Evolutionary conservation across 441 rosid genomes (phyloP).

Genomic region (Adansonia gregorii): DNA sequence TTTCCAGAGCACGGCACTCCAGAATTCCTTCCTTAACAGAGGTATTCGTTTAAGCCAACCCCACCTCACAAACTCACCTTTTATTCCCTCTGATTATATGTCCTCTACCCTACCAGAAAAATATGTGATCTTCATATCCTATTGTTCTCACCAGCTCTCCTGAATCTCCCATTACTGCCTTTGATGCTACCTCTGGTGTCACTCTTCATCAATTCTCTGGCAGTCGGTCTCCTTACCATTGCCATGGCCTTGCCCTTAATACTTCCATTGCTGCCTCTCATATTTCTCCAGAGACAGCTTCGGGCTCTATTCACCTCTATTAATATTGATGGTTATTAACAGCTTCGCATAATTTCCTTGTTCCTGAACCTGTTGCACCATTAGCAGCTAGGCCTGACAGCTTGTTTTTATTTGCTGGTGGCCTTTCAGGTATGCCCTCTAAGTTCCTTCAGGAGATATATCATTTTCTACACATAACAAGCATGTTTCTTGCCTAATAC

Average conservation of each 20-base stretch:
- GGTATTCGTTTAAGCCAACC: not conserved
- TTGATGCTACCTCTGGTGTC: constrained; percentile 41
- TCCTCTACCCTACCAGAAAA: constrained; percentile 12
- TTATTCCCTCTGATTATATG: constrained; percentile 10
- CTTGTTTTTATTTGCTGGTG: constrained; percentile 46
- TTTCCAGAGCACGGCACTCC: constrained; percentile 28
- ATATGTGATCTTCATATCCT: constrained; percentile 28
- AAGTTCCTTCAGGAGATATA: constrained; percentile 45
- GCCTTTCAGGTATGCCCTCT: constrained; percentile 44
- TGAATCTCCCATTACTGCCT: constrained; percentile 48
- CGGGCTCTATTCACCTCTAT: constrained; percentile 50
- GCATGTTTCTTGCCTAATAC: constrained; percentile 43
- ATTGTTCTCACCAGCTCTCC: constrained; percentile 52
- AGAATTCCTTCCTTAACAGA: constrained; percentile 1
- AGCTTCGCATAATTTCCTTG: constrained; percentile 41
- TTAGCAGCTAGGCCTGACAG: constrained; percentile 45
- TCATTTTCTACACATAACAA: constrained; percentile 44
- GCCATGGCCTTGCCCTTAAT: constrained; percentile 44
- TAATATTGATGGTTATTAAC: constrained; percentile 49
- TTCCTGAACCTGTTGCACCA: constrained; percentile 56
- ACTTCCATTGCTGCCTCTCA: constrained; percentile 52
- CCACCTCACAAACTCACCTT: not conserved
- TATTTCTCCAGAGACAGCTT: constrained; percentile 41
- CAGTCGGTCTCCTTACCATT: constrained; percentile 44
- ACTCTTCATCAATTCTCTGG: constrained; percentile 39